These are phyloP conservation scores for Ganoderma lingzhi DNA, from an alignment of 1,284 basidiomycete genomes.

Conservation along the genomic window DNA sequence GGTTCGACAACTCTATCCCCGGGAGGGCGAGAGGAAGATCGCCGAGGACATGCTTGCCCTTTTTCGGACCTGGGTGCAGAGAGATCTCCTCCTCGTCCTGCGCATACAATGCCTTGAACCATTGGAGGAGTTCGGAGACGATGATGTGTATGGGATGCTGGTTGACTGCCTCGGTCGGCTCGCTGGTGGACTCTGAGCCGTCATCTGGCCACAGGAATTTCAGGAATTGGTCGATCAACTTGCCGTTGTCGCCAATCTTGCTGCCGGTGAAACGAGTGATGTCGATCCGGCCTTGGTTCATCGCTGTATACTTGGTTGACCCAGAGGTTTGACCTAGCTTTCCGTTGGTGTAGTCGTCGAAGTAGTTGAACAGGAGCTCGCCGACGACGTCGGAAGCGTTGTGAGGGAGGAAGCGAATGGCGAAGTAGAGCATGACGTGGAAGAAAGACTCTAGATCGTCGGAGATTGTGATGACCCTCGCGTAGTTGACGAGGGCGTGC, in stretches of 20 bases:
- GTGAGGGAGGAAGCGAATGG: not conserved
- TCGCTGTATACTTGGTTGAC: not conserved
- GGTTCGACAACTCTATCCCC: not conserved
- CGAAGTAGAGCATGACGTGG: not conserved
- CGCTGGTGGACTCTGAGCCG: not conserved
- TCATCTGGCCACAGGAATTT: not conserved
- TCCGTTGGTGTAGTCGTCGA: not conserved
- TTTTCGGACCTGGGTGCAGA: not conserved
- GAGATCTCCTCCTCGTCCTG: not conserved
- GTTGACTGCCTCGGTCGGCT: not conserved
- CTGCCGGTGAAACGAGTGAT: not conserved
- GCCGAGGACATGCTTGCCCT: not conserved
- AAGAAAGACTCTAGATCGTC: conserved; percentile 28
- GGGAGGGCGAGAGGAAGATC: not conserved
- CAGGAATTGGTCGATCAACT: not conserved
- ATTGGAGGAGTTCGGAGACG: not conserved
- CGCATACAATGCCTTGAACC: not conserved
- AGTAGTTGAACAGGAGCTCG: not conserved
- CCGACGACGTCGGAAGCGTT: conserved; percentile 3
- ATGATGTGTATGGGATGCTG: not conserved
- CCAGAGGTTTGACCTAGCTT: not conserved
- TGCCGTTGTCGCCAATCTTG: not conserved
- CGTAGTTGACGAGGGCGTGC: conserved; percentile 3
- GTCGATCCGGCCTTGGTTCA: not conserved
- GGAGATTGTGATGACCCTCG: not conserved